These are phyloP conservation scores for Ichthyophthirius multifiliis DNA, from an alignment of 169 alveolate species.

Conservation along the genomic window DNA sequence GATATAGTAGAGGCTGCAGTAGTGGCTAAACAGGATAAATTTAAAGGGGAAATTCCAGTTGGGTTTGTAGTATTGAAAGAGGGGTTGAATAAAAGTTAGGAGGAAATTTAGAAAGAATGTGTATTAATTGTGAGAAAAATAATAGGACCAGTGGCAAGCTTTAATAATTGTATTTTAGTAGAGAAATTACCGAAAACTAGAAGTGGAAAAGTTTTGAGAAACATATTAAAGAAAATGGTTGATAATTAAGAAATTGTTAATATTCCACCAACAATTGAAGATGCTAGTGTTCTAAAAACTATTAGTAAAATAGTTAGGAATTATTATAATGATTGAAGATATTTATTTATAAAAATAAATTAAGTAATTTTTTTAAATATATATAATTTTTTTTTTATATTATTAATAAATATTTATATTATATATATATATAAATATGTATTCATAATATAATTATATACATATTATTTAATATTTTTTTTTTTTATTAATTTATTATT, in stretches of 20 bases:
- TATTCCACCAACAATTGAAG: slow-evolving; percentile 86
- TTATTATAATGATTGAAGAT: too few species aligned
- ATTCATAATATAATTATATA: too few species aligned
- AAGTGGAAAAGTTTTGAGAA: slow-evolving; percentile 83
- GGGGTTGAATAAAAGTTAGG: too few species aligned
- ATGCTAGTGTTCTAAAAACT: slow-evolving; percentile 58
- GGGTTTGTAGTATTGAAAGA: slow-evolving; percentile 76
- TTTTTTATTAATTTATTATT: too few species aligned
- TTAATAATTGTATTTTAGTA: slow-evolving; percentile 62
- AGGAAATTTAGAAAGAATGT: not conserved
- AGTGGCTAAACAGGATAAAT: slow-evolving; percentile 72
- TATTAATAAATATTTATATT: too few species aligned
- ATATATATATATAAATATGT: too few species aligned
- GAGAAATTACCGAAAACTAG: slow-evolving; percentile 82
- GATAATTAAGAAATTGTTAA: slow-evolving; percentile 57
- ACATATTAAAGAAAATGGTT: slow-evolving; percentile 68
- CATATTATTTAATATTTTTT: too few species aligned
- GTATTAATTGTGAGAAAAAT: slow-evolving; percentile 30
- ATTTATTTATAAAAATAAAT: too few species aligned
- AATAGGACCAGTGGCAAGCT: slow-evolving; percentile 82
- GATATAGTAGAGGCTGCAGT: slow-evolving; percentile 86
- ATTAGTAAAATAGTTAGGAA: too few species aligned
- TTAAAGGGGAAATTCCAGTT: slow-evolving; percentile 85
- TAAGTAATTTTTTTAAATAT: too few species aligned
- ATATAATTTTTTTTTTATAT: too few species aligned